These are phyloP conservation scores for Cercospora canescens DNA, from an alignment of 2,329 filamentous ascomycete genomes.

Conservation along the genomic window DNA sequence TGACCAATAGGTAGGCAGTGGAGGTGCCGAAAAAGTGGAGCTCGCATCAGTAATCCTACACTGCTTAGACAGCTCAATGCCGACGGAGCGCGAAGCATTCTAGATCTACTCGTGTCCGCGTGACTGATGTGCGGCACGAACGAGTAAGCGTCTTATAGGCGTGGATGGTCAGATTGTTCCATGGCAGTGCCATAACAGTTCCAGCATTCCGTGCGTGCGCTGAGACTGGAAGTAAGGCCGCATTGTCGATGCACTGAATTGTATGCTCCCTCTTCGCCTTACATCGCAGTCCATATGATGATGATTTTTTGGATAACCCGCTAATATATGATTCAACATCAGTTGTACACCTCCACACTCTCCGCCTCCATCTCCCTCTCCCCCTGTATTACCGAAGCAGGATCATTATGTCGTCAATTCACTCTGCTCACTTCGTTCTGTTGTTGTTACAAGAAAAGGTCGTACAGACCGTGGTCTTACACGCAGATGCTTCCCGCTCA, in stretches of 20 bases:
- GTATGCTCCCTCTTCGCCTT: background rate
- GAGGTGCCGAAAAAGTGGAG: background rate
- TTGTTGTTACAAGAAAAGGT: background rate
- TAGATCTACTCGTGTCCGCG: background rate
- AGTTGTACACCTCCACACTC: background rate
- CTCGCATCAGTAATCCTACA: slow-evolving; percentile 1
- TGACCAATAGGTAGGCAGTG: background rate
- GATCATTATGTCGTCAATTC: background rate
- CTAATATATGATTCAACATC: background rate
- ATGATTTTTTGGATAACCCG: background rate
- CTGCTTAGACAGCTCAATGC: background rate
- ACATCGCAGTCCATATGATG: background rate
- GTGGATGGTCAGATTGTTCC: no score
- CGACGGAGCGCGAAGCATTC: background rate
- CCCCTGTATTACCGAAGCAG: background rate
- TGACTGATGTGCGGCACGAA: no score
- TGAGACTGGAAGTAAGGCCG: no score
- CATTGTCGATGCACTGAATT: background rate
- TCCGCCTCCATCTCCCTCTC: background rate
- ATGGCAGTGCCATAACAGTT: no score
- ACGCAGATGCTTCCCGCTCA: background rate
- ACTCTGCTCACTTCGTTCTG: background rate
- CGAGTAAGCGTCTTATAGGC: no score
- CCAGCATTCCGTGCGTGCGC: no score
- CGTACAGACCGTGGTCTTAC: background rate